Base-by-base conservation (phyloP, 1,139 yeast species). In the Yamadazyma aaseri region DNA sequence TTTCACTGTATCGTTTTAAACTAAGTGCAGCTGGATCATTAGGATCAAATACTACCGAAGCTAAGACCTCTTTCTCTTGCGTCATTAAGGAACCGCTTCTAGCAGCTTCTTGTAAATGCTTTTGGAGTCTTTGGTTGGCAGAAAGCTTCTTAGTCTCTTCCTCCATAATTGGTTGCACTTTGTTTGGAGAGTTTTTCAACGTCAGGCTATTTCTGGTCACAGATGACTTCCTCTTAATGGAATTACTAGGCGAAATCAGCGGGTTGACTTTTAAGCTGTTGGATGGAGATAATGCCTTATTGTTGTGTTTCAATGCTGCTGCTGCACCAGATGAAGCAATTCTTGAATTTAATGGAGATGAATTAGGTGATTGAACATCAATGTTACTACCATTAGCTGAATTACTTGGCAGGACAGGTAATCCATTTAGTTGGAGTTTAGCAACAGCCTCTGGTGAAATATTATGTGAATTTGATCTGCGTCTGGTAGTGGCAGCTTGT, bases 401-500 rank as follows among this genome's bases (percentile, higher is more conserved):
- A 16, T 13, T 17, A 20, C 13, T 3, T 7, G 9, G 5, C 7
- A 16, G 12, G 18, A 10, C 11, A 3, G 11, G 10, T 14, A 20
- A 21, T 13, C 20, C 17, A n/a, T 6, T 18, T n/a, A n/a, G n/a
- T 6, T 7, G 6, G 13, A 22, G 13, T 29, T 21, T 29, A 4
- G 11, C 9, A 11, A 22, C 25, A 17, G 12, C 17, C 15, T 25
- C 33, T 4, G 44, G 42, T 6, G 39, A 31, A 3, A 39, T 27
- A n/a, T 73, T 73, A 37, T 65, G 71, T 1, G 73, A 66, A 39
- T 60, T 65, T 3, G 73, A 62, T 34, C 73, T 53, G 20, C 61
- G 55, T 15, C 72, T 38, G 10, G 42, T 24, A 13, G 36, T 28
- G 5, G 27, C 34, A 21, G 35, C 21, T 3, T 31, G 27, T 3